A percentile compares a stretch with the other conserved stretches of the same genome.
These are phyloP conservation scores for Cucumis sativus DNA, from an alignment of 306 rosid species.

Conservation along the genomic window DNA sequence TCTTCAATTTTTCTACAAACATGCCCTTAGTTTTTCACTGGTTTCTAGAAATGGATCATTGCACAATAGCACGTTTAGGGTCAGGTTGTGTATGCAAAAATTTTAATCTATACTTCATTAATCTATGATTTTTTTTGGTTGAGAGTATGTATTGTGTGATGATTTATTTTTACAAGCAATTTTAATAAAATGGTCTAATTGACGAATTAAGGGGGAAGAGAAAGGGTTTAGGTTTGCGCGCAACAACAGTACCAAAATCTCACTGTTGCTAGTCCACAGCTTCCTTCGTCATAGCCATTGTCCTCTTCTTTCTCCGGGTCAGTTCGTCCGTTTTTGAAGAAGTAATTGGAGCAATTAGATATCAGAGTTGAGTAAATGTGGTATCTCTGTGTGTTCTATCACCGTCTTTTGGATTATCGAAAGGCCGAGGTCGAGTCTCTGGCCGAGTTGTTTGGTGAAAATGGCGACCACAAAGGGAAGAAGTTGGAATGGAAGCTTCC, in stretches of 20 bases:
- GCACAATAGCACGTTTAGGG: too few species aligned
- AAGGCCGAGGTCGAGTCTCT: conserved; percentile 87
- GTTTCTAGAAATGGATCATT: too few species aligned
- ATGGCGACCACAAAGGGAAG: conserved; percentile 12
- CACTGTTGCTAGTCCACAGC: background rate
- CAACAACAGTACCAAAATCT: background rate
- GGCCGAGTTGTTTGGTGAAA: conserved; percentile 47
- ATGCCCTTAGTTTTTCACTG: too few species aligned
- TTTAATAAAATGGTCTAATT: too few species aligned
- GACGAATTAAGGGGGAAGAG: too few species aligned
- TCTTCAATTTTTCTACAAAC: too few species aligned
- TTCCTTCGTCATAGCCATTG: background rate
- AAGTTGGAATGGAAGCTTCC: conserved; percentile 73
- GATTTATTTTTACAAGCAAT: too few species aligned
- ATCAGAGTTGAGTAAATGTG: conserved; percentile 30
- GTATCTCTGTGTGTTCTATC: conserved; percentile 85
- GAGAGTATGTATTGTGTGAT: too few species aligned
- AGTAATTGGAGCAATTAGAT: background rate
- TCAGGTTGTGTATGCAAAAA: too few species aligned
- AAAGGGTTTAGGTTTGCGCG: background rate
- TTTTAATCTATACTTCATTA: too few species aligned
- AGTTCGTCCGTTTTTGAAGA: background rate
- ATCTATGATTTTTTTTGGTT: too few species aligned
- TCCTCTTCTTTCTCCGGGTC: background rate
- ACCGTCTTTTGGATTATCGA: conserved; percentile 76